Percentiles rank a stretch among this genome's conserved stretches.
Conservation (phyloP, 768 basidiomycete species). For the Termitomyces sp. region DNA sequence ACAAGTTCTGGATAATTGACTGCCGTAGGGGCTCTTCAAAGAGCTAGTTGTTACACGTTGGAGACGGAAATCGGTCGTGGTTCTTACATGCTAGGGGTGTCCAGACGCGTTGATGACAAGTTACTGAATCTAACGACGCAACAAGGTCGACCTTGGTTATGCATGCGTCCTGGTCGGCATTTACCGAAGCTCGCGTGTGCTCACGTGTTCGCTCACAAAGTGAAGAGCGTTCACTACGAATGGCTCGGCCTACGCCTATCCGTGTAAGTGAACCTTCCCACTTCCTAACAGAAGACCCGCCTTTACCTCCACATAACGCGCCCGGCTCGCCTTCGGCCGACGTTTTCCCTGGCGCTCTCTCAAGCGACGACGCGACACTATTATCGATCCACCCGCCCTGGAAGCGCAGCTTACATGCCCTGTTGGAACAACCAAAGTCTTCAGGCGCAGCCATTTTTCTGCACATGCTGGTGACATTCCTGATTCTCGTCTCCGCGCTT, state of each 20-base stretch:
- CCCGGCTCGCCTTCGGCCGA: conserved; percentile 29
- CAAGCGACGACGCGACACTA: conserved; percentile 28
- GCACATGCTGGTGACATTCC: conserved; percentile 61
- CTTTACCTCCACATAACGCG: conserved; percentile 14
- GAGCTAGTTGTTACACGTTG: too few relatives aligned
- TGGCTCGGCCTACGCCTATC: conserved; percentile 17
- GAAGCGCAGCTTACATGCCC: conserved; percentile 60
- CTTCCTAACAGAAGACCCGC: conserved; percentile 40
- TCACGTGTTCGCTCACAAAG: too few relatives aligned
- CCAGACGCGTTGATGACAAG: too few relatives aligned
- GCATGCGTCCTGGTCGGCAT: too few relatives aligned
- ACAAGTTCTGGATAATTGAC: too few relatives aligned
- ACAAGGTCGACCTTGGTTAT: too few relatives aligned
- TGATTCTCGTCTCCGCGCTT: conserved; percentile 70
- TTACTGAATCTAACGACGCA: too few relatives aligned
- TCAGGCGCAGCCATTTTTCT: conserved; percentile 72
- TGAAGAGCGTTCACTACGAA: too few relatives aligned
- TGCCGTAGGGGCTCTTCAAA: too few relatives aligned
- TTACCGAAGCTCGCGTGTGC: too few relatives aligned
- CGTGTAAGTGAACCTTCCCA: conserved; percentile 21
- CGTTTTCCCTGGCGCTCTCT: conserved; percentile 28
- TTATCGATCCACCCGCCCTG: conserved; percentile 40
- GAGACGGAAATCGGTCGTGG: too few relatives aligned
- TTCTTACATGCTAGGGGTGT: too few relatives aligned
- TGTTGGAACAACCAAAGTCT: conserved; percentile 78